Evolutionary conservation across 2,329 filamentous ascomycete species (phyloP), one percentile per base, ranked within the genome.

Genomic region (Aspergillus aculeatinus): DNA sequence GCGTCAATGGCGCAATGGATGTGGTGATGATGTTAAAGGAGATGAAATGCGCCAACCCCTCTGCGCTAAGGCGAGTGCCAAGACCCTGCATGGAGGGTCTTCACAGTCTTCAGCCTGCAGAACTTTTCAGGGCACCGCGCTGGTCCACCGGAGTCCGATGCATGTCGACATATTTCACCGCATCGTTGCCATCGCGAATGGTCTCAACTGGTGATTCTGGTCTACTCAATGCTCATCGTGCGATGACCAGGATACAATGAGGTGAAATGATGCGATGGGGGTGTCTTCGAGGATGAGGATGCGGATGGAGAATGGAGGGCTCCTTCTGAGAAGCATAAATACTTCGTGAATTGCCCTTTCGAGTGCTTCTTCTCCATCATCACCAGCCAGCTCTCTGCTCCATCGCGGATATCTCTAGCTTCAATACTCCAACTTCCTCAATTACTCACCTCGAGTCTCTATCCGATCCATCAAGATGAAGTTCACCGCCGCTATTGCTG

Each of bases 401-500:
- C 25, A n/a, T 29, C 4, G n/a, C 27, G 21, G 10, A 19, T 9
- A 44, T 19, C 27, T 48, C 16, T 27, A 25, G 19, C 14, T 44
- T 48, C 33, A n/a, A 44, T n/a, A 35, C 11, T 16, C 7, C 27
- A 10, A 35, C 14, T 25, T 25, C 3, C 7, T 2, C n/a, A 19
- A 1, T 16, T 19, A 5, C 53, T 47, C 51, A 27, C 11, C 16
- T n/a, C 23, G n/a, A 29, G 21, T 47, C 4, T 1, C 21, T 42
- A 23, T 25, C 23, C 48, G 10, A 3, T 29, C 12, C n/a, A 1
- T 27, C 55, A 58, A n/a, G 23, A 86, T 85, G 83, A 85, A 82
- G 77, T 74, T 82, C 73, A 68, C 78, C 51, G 62, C 76, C 57
- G 65, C 77, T 19, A 5, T 72, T 49, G 66, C 72, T 62, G 68